Evolutionary conservation across 2,329 filamentous ascomycete species (phyloP), one percentile per base, ranked within the genome.

Genomic region (Cryphonectria japonica): DNA sequence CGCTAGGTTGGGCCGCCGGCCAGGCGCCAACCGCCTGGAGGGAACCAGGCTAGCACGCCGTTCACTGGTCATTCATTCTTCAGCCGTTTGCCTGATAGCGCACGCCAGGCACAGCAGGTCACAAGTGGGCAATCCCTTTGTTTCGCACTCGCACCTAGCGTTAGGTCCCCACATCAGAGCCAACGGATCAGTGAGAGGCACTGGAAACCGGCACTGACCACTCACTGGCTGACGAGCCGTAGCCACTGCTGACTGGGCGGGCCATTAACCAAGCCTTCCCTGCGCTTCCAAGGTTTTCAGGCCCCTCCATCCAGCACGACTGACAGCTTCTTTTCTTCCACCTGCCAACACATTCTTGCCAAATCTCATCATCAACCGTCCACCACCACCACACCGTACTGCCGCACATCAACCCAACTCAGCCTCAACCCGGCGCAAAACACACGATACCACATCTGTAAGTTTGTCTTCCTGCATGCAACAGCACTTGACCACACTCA

Each of bases 201-300:
- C 54, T 19, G 54, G 26, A 19, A 26, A 29, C n/a, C 14, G 13
- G 22, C 62, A 43, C 22, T 14, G 39, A 6, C 22, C 60, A 39
- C 41, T 43, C n/a, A n/a, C 39, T 46, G 62, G 62, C 26, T 65
- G 62, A 14, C 22, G 6, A 29, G 62, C 62, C 5, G 62, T 22
- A 41, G n/a, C 19, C 34, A n/a, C 60, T 37, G 61, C 61, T 41
- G 61, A 22, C 34, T 46, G 37, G 59, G 59, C 32, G 59, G 37
- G 61, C 61, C 37, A 29, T 29, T 22, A 60, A 43, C 32, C 3
- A n/a, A 34, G 34, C 61, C 59, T 62, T 46, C 57, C 57, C 19
- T 54, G 67, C 59, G 22, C 32, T 61, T 32, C 66, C 66, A 39
- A 67, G 66, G 32, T 67, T 67, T 67, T 64, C 61, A 46, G 39